Percentiles rank a stretch among this genome's conserved stretches.
Evolutionary conservation across 345 rosid species (phyloP).

Genomic region (Brassica cretica): DNA sequence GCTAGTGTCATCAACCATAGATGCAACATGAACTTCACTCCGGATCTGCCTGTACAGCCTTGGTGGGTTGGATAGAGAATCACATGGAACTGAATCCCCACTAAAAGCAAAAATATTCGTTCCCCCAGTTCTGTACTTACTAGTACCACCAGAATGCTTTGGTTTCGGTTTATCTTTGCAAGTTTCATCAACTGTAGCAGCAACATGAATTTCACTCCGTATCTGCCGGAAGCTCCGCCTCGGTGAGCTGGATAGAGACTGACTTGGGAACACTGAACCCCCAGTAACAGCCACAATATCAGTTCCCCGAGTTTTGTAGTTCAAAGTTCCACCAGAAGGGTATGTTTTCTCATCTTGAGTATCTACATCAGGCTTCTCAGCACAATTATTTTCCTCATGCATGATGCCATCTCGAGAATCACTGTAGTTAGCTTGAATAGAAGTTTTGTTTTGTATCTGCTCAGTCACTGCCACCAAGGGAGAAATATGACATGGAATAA

Average conservation of each 20-base stretch:
- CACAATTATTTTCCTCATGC: slow-evolving; percentile 37
- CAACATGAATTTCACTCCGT: slow-evolving; percentile 28
- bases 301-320: slow-evolving; percentile 22
- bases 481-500: slow-evolving; percentile 31
- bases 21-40: slow-evolving; percentile 28
- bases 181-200: slow-evolving; percentile 14
- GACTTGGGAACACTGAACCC: slow-evolving; percentile 18
- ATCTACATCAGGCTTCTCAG: slow-evolving; percentile 11
- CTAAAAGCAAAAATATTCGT: slow-evolving; percentile 2
- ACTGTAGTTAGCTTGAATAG: slow-evolving; percentile 26
- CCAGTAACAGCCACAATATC: slow-evolving; percentile 18
- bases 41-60: slow-evolving; percentile 6
- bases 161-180: slow-evolving; percentile 6
- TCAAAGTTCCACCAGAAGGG: slow-evolving; percentile 9
- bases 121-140: slow-evolving; percentile 12
- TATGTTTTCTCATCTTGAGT: slow-evolving; percentile 23
- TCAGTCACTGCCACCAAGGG: slow-evolving; percentile 34
- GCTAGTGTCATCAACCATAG: slow-evolving; percentile 24
- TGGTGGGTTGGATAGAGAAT: slow-evolving; percentile 19
- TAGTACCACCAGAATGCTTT: slow-evolving; percentile 27
- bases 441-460: slow-evolving; percentile 35
- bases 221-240: slow-evolving; percentile 15
- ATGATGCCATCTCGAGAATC: slow-evolving; percentile 22
- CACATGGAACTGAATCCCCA: slow-evolving; percentile 28
- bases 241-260: slow-evolving; percentile 18